These are phyloP conservation scores for Leishmania aethiopica DNA, from an alignment of 208 protist genomes.

Conservation along the genomic window DNA sequence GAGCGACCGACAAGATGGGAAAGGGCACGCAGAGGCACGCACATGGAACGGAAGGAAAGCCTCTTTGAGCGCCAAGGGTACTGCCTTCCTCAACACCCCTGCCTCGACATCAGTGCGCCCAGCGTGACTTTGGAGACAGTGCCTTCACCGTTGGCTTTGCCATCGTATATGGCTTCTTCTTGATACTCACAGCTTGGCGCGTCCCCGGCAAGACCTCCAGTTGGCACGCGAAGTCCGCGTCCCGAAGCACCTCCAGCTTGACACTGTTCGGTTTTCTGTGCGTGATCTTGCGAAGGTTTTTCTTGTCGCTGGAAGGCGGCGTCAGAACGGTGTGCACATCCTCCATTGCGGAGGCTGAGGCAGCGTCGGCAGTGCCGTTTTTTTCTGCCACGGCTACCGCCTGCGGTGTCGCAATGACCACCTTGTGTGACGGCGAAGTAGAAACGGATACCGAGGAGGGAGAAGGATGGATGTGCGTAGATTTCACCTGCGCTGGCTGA, in stretches of 20 bases:
- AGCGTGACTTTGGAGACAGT: not conserved
- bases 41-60: too few species aligned
- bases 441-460: not conserved
- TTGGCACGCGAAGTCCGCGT: constrained; percentile 27
- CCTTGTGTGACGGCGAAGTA: not conserved
- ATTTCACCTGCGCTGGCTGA: not conserved
- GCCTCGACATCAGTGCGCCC: not conserved
- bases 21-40: not conserved
- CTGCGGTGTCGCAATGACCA: not conserved
- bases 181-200: constrained; percentile 3
- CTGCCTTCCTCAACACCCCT: too few species aligned
- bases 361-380: not conserved
- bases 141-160: constrained; percentile 3
- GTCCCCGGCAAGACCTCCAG: constrained; percentile 22
- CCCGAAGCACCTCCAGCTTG: constrained; percentile 18
- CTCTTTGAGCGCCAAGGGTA: not conserved
- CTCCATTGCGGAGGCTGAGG: not conserved
- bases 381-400: not conserved
- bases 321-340: not conserved
- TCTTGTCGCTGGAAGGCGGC: not conserved
- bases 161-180: constrained; percentile 9
- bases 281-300: not conserved
- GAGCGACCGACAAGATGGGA: not conserved
- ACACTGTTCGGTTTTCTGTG: not conserved
- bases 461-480: not conserved